phyloP scores from a whole-genome alignment of 129 eudicot species.

The Ambrosia trifida region DNA sequence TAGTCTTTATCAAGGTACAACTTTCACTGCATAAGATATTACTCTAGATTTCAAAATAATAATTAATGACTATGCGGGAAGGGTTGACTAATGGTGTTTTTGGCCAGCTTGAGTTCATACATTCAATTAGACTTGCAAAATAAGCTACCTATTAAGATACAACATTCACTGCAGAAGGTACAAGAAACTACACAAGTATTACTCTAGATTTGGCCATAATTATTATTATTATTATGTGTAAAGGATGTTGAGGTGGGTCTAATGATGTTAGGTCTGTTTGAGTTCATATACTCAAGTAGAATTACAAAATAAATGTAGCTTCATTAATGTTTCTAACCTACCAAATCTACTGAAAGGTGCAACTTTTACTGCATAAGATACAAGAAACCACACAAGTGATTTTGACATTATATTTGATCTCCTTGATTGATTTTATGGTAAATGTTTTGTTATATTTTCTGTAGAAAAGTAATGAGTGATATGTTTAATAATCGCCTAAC shows the following conservation, averaged over 20 bases:
- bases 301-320: slow-evolving; percentile 6
- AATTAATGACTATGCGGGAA: background rate
- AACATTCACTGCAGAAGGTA: slow-evolving; percentile 2
- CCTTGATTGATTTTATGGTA: background rate
- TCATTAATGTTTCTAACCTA: slow-evolving; percentile 18
- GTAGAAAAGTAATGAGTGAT: background rate
- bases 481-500: background rate
- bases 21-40: slow-evolving; percentile 20
- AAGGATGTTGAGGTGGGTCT: background rate
- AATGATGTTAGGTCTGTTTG: too few species aligned
- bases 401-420: background rate
- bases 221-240: background rate
- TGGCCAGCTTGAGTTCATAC: too few species aligned
- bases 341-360: slow-evolving; percentile 1
- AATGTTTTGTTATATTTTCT: background rate
- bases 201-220: slow-evolving; percentile 2
- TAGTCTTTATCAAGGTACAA: slow-evolving; percentile 17
- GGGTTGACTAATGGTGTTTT: background rate
- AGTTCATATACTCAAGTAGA: background rate
- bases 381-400: background rate
- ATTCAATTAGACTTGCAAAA: too few species aligned
- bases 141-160: background rate
- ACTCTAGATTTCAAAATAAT: background rate
- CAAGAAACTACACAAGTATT: background rate
- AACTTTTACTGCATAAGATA: slow-evolving; percentile 4